Evolutionary conservation across 768 basidiomycete genomes (phyloP), one percentile per base, ranked within the genome.

Genomic region (Kwoniella bestiolae): DNA sequence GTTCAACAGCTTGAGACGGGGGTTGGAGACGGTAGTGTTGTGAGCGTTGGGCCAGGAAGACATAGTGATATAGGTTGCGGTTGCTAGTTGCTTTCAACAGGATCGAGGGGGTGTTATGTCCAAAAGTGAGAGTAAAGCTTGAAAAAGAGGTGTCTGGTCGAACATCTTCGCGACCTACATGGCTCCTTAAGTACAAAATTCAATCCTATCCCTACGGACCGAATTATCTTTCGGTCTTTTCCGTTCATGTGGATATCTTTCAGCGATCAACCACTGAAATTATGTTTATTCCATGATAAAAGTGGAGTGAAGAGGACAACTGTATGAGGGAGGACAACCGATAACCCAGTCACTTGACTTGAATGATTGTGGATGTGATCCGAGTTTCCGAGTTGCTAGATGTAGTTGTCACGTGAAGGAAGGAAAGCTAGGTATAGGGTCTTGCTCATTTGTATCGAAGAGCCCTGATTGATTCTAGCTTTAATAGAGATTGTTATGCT

Each of bases 1-100:
- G 51, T 75, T 70, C 23, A 75, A 66, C 16, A 72, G 29, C 21
- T 68, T 52, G 8, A 75, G 56, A 8, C 73, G 73, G 32, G 73
- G 65, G 65, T 73, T 69, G 35, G 34, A 7, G 29, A 72, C 63
- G n/a, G 44, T 66, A 16, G 75, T 65, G 35, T 70, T 69, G 56
- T 56, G 65, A 29, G 64, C 68, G 32, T 59, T 66, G 32, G 64
- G 60, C 25, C 29, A 28, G 12, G 61, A 53, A 41, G 38, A 41
- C 50, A 52, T 52, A 18, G 18, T 18, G 38, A 18, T 41, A 4
- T 41, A 41, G 38, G 38, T 41, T 18, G 0, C 18, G 38, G 18
- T 41, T 41, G n/a, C n/a, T n/a, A n/a, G n/a, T n/a, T n/a, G n/a
- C n/a, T n/a, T n/a, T n/a, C n/a, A n/a, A n/a, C n/a, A n/a, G n/a